Evolutionary conservation across 257 asterid species (phyloP).

Genomic region (Plantago major): DNA sequence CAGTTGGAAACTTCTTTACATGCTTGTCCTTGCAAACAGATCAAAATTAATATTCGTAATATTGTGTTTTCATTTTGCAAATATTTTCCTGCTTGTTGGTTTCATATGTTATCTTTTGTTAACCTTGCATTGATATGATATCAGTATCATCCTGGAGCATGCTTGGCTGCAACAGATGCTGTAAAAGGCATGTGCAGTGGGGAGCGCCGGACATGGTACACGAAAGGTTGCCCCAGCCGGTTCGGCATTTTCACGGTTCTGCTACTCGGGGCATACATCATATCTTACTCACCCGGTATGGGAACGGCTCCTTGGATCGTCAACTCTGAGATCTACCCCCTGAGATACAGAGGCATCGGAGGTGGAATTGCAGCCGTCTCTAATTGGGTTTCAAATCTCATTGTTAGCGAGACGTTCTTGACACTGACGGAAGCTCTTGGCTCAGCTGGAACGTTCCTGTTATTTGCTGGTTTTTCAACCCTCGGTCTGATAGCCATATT

Average conservation of each 20-base stretch:
- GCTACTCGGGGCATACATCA: conserved; percentile 57
- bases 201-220: conserved; percentile 55
- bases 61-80: background rate
- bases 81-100: background rate
- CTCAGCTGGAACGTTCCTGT: conserved; percentile 57
- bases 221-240: conserved; percentile 69
- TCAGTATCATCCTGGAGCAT: conserved; percentile 63
- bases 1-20: background rate
- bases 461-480: conserved; percentile 66
- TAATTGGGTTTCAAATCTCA: conserved; percentile 69
- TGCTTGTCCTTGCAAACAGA: background rate
- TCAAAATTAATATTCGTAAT: background rate
- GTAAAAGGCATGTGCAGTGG: conserved; percentile 28
- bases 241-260: conserved; percentile 56
- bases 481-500: conserved; percentile 52
- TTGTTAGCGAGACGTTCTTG: conserved; percentile 70
- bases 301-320: conserved; percentile 83
- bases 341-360: conserved; percentile 61
- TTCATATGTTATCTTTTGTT: background rate
- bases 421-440: conserved; percentile 61
- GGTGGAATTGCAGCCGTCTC: conserved; percentile 88
- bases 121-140: background rate
- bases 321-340: conserved; percentile 77
- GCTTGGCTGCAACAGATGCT: conserved; percentile 30
- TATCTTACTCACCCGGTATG: conserved; percentile 68